Conservation (phyloP, 1,284 basidiomycete genomes). For the Ceratobasidium papillatum region DNA sequence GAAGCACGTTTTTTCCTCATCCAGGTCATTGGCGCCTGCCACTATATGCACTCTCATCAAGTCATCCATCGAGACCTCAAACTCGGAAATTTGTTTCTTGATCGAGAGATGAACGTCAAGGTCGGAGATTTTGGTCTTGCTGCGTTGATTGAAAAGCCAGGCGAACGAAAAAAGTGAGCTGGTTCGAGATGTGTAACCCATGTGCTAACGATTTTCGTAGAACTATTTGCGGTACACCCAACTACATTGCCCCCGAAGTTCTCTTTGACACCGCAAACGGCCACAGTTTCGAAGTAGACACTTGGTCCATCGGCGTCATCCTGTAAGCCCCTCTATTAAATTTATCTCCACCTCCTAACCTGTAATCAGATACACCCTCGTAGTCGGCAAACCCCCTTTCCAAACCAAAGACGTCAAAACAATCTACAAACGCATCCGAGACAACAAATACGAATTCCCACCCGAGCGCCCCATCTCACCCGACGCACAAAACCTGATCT, state of each 20-base stretch:
- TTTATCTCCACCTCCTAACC: background rate
- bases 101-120: slow-evolving; percentile 92
- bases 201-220: slow-evolving; percentile 48
- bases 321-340: slow-evolving; percentile 55
- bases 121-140: slow-evolving; percentile 98
- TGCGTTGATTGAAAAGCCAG: slow-evolving; percentile 94
- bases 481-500: slow-evolving; percentile 82
- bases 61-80: slow-evolving; percentile 98
- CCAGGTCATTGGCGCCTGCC: slow-evolving; percentile 93
- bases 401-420: slow-evolving; percentile 97
- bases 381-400: slow-evolving; percentile 95
- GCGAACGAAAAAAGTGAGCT: slow-evolving; percentile 89
- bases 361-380: slow-evolving; percentile 77
- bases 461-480: slow-evolving; percentile 74
- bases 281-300: slow-evolving; percentile 98
- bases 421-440: slow-evolving; percentile 93
- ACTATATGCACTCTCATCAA: slow-evolving; percentile 95
- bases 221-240: slow-evolving; percentile 98
- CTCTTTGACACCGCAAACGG: slow-evolving; percentile 95
- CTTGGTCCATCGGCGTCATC: slow-evolving; percentile 98
- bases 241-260: slow-evolving; percentile 98
- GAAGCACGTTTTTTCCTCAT: slow-evolving; percentile 93
- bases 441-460: slow-evolving; percentile 95
- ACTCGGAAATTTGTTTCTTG: slow-evolving; percentile 94
- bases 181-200: background rate